Evolutionary conservation across 768 basidiomycete species (phyloP).

Genomic region (Collybia sp.): DNA sequence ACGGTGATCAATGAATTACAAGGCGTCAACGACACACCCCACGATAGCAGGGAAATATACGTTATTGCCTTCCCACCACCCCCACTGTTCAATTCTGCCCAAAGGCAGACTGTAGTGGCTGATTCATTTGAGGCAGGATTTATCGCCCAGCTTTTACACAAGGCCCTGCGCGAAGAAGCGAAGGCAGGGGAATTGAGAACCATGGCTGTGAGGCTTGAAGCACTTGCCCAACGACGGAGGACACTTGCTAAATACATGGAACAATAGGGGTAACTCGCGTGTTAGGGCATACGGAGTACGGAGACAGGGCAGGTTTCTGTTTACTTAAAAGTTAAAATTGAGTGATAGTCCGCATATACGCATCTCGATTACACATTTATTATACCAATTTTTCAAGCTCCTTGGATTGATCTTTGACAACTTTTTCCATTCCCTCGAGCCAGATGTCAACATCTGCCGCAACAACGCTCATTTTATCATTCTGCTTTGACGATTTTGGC

Average conservation of each 20-base stretch:
- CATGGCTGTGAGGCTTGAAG: slow-evolving; percentile 6
- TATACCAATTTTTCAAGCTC: slow-evolving; percentile 45
- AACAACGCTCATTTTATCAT: background rate
- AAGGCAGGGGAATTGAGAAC: slow-evolving; percentile 3
- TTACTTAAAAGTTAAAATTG: background rate
- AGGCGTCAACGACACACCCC: slow-evolving; percentile 4
- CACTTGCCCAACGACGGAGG: slow-evolving; percentile 6
- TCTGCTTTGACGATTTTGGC: background rate
- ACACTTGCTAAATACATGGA: background rate
- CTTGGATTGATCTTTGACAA: slow-evolving; percentile 53
- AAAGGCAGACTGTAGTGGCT: background rate
- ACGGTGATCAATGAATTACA: background rate
- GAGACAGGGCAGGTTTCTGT: background rate
- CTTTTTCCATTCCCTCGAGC: slow-evolving; percentile 82
- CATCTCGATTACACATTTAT: background rate
- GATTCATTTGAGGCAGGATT: background rate
- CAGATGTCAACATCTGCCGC: slow-evolving; percentile 58
- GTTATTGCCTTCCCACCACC: background rate
- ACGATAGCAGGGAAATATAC: background rate
- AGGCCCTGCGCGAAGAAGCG: slow-evolving; percentile 7
- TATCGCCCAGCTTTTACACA: background rate
- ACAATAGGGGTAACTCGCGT: background rate
- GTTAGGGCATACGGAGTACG: background rate
- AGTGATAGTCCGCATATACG: background rate
- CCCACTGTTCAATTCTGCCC: background rate